Conservation (phyloP, 2,329 filamentous ascomycete genomes). For the Whalleya microplaca region DNA sequence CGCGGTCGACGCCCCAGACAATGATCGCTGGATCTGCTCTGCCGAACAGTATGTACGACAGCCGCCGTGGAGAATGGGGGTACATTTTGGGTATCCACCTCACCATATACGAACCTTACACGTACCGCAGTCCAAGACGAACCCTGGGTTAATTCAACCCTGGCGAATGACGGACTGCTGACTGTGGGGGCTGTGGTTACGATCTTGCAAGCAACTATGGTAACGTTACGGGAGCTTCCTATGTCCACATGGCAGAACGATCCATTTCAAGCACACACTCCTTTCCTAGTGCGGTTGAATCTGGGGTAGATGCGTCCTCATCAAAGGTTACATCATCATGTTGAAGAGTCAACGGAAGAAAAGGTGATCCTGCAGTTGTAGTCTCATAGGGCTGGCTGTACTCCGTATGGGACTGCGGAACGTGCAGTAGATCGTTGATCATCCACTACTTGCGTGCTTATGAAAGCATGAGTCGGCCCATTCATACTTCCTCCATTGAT, state of each 20-base stretch:
- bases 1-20: not conserved
- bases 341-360: not conserved
- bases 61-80: not conserved
- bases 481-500: conserved; percentile 17
- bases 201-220: not conserved
- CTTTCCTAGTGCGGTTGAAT: not conserved
- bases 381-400: not conserved
- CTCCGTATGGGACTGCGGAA: not conserved
- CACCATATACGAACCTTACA: not conserved
- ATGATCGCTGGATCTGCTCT: not conserved
- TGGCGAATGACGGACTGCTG: not conserved
- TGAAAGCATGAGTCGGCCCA: conserved; percentile 16
- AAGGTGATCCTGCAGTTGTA: not conserved
- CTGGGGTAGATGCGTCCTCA: not conserved
- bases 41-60: not conserved
- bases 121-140: not conserved
- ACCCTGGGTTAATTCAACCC: not conserved
- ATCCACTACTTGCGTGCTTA: conserved; percentile 4
- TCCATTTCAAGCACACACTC: not conserved
- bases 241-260: not conserved
- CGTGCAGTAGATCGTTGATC: not conserved
- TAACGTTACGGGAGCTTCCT: not conserved
- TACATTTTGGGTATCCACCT: not conserved
- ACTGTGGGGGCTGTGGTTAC: not conserved
- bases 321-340: not conserved